Base-by-base conservation (phyloP, 495 filamentous ascomycete genomes). In the Rusavskia elegans region DNA sequence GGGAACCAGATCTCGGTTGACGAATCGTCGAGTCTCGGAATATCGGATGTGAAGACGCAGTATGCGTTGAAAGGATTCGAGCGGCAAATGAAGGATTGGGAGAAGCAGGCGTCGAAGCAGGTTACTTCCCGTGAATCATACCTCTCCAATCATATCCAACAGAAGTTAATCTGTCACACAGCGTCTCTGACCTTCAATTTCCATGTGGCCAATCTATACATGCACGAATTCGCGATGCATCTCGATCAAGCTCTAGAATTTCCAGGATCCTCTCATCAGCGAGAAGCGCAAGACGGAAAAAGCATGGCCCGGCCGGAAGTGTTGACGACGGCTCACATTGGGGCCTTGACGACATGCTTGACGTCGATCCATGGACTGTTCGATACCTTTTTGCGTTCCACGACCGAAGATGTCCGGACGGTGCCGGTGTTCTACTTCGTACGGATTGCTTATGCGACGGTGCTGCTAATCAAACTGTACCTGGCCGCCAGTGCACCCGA, bases 401-500 rank as follows among this genome's bases (percentile, higher is more conserved):
- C 80, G 39, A 63, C 75, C n/a, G 65, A 71, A 2, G 73, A 69
- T 13, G 72, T 95, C 38, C 75, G 82, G 51, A 81, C 71, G 16
- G 61, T 95, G 13, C 88, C 90, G 9, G 82, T 92, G 3, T 78
- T 85, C 55, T 78, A 77, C 45, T 80, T 86, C 57, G 84, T 89
- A 40, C 82, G 88, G 14, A 79, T 86, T 38, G 78, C 84, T 29
- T 94, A 92, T 55, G 84, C 87, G 5, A 76, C 84, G 20, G 80
- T 96, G n/a, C 78, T 88, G 17, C 66, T 96, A 17, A 87, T 95
- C 63, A 95, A 93, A 59, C 77, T 95, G 54, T 87, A 87, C 64
- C 85, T 87, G 48, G 80, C 85, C 3, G 81, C 86, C 10, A 80
- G 76, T 13, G 72, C 78, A 11, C 74, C 84, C 0, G 72, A 78